Base-by-base conservation (phyloP, 148 eudicot species). In the Silene uniflora region DNA sequence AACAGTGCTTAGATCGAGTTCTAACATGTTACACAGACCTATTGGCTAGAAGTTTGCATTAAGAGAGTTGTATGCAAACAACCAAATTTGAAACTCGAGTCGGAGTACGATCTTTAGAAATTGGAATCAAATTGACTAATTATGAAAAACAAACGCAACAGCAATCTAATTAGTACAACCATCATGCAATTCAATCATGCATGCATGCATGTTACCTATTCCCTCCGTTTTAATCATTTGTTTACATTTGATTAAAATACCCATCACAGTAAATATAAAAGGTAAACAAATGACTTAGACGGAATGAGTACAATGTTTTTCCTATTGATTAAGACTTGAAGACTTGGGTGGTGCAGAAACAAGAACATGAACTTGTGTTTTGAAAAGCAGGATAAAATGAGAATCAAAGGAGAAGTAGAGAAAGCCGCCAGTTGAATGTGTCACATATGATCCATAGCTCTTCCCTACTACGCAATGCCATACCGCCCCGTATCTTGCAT, bases 381-480 rank as follows among this genome's bases (percentile, higher is more conserved):
- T 62, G 42, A 76, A 76, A 67, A 76, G 73, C 39, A 76, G 44
- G 17, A 76, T 67, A 76, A 39, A 76, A 2, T 67, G 24, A 58
- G 66, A 19, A 14, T 76, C 78, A 42, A 76, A 76, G 21, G 78
- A 76, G 78, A 76, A 76, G 24, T 76, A 76, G 35, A 76, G 73
- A 23, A 76, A 76, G 3, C 73, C 78, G 1, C 66, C 78, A 21
- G 49, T 1, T 1, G 78, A 76, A 49, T 76, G 78, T 55, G 78
- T 76, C 54, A 76, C 78, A 42, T 67, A 76, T 58, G 78, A 76
- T 29, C 73, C 78, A 42, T 55, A 76, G 44, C 78, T 76, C 55
- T 67, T 76, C 24, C 78, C 78, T 0, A 76, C 78, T 68, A 76
- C 39, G 39, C 78, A 76, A 68, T 76, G 78, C 73, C 78, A 76